Conservation (phyloP, 2,329 filamentous ascomycete genomes). For the Colletotrichum neosansevieriae region DNA sequence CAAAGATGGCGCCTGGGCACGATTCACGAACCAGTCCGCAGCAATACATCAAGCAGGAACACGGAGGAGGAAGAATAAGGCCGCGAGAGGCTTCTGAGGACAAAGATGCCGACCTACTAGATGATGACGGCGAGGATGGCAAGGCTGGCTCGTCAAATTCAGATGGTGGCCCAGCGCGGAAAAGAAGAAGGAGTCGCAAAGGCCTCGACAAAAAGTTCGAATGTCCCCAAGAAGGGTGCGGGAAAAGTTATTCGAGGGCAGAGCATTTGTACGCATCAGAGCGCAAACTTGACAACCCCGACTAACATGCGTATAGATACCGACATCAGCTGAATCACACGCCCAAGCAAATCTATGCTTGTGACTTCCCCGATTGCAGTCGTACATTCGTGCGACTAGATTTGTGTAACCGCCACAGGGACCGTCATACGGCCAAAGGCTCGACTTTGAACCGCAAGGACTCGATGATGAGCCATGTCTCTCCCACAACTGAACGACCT, state of each 20-base stretch:
- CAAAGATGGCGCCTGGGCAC: slow-evolving; percentile 57
- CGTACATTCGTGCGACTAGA: slow-evolving; percentile 95
- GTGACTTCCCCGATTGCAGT: slow-evolving; percentile 91
- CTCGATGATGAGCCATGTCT: slow-evolving; percentile 67
- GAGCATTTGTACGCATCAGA: slow-evolving; percentile 81
- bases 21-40: slow-evolving; percentile 53
- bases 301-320: slow-evolving; percentile 64
- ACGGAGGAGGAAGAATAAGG: slow-evolving; percentile 54
- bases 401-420: slow-evolving; percentile 86
- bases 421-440: slow-evolving; percentile 83
- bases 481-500: slow-evolving; percentile 57
- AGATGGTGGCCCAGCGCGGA: slow-evolving; percentile 63
- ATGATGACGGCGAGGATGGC: slow-evolving; percentile 54
- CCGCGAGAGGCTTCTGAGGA: slow-evolving; percentile 57
- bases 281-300: not conserved
- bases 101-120: slow-evolving; percentile 56
- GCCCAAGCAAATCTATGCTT: slow-evolving; percentile 94
- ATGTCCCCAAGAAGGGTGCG: slow-evolving; percentile 88
- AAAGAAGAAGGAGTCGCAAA: slow-evolving; percentile 80
- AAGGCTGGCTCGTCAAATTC: slow-evolving; percentile 65
- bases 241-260: slow-evolving; percentile 95
- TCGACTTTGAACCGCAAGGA: slow-evolving; percentile 83
- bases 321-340: slow-evolving; percentile 96
- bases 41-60: slow-evolving; percentile 55
- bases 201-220: slow-evolving; percentile 85